Percentiles rank a stretch among this genome's conserved stretches.
Evolutionary conservation across 306 rosid genomes (phyloP).

Genomic region (Cicer pinnatifidum): DNA sequence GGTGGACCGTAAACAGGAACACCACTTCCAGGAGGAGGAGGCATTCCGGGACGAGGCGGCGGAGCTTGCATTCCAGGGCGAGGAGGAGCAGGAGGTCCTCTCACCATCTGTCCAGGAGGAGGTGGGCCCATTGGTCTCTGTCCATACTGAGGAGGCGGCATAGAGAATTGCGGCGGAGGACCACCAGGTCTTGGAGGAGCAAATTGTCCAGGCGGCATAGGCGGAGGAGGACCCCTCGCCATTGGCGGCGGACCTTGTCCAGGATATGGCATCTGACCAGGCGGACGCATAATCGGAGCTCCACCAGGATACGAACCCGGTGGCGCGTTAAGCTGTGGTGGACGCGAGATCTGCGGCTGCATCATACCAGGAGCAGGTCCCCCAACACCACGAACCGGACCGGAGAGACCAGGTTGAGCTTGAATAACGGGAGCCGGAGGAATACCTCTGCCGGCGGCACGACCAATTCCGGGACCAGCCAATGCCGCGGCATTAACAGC

Average conservation of each 20-base stretch:
- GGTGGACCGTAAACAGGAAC: slow-evolving; percentile 88
- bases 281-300: slow-evolving; percentile 77
- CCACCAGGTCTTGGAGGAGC: slow-evolving; percentile 67
- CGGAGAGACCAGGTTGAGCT: slow-evolving; percentile 93
- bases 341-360: slow-evolving; percentile 96
- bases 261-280: slow-evolving; percentile 72
- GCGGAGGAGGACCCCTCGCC: slow-evolving; percentile 72
- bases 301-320: slow-evolving; percentile 69
- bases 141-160: slow-evolving; percentile 76
- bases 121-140: slow-evolving; percentile 99
- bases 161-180: slow-evolving; percentile 58
- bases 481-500: slow-evolving; percentile 78
- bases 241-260: slow-evolving; percentile 71
- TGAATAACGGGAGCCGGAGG: slow-evolving; percentile 77
- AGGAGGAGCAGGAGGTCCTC: slow-evolving; percentile 91
- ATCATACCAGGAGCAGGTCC: slow-evolving; percentile 98
- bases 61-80: slow-evolving; percentile 81
- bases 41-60: slow-evolving; percentile 91
- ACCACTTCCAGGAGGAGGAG: slow-evolving; percentile 82
- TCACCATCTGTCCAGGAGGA: slow-evolving; percentile 92
- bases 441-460: slow-evolving; percentile 85
- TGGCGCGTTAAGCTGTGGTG: slow-evolving; percentile 73
- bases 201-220: slow-evolving; percentile 71
- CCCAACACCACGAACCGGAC: slow-evolving; percentile 93
- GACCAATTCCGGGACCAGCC: slow-evolving; percentile 90